Evolutionary conservation across 805 yeast genomes (phyloP), one percentile per base, ranked within the genome.

Genomic region (Ascoidea asiatica): DNA sequence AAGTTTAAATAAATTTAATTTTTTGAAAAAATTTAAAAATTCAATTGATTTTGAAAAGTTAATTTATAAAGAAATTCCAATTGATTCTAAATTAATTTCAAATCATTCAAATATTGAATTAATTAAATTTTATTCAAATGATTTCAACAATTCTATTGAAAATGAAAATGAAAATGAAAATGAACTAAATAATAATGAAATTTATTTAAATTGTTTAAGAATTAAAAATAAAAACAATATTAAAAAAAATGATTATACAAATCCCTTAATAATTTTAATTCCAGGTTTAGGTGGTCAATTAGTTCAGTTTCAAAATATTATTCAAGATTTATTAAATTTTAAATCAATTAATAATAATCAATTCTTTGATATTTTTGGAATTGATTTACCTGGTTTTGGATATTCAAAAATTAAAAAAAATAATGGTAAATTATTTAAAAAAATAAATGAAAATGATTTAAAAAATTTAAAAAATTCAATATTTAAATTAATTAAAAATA

Each of bases 261-360:
- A 77, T 38, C 94, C 94, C 0, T 63, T 79, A 2, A 59, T 82
- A 5, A 61, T 86, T 2, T 74, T 87, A 46, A 56, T 89, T 18
- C 97, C 88, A 63, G 97, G 97, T 0, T 60, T 90, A 19, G 97
- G 97, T 1, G 97, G 97, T 2, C 90, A 80, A 53, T 65, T 84
- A 56, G 75, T 86, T 19, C 96, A 88, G 58, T 89, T 89, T 58
- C 92, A 84, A 54, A 78, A 81, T 1, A 61, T 85, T 57, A 45
- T 56, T 5, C 79, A 77, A 21, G 65, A 75, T 43, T 73, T 84
- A 51, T n/a, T n/a, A n/a, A n/a, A n/a, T n/a, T n/a, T n/a, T n/a
- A n/a, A n/a, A n/a, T n/a, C n/a, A n/a, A n/a, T n/a, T n/a, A n/a
- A n/a, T n/a, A n/a, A n/a, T n/a, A 64, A 81, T 33, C 77, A 74